Base-by-base conservation (phyloP, 2,329 filamentous ascomycete species). In the Alternaria hordeiaustralica region DNA sequence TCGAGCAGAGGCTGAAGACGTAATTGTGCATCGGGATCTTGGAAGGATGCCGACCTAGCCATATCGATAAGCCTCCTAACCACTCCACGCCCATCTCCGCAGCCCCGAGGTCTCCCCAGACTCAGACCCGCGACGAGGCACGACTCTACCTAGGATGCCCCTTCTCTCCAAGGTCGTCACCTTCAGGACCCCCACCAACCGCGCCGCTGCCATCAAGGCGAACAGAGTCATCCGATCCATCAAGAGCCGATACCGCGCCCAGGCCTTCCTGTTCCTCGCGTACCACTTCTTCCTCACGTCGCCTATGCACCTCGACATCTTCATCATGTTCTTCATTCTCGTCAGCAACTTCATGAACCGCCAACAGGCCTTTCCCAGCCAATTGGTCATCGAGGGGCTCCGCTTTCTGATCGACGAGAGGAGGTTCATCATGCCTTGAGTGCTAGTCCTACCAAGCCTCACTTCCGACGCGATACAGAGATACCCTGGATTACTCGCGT, bases 261-360 rank as follows among this genome's bases (percentile, higher is more conserved):
- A 78, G 55, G 74, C 75, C 33, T 78, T 74, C 55, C 55, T 78
- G 61, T 76, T 77, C 54, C 66, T 78, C 46, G 75, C 73, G 30
- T 75, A 77, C 53, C 74, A 78, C 68, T 76, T 77, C 71, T 77
- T 78, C 63, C 66, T 78, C 15, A 70, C 71, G 20, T 73, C 74
- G 8, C 71, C 71, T 6, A 60, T 74, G 62, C 71, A 76, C 41
- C 71, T 77, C 15, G 75, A 78, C 56, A 69, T 78, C 60, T 78
- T 78, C 25, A 70, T 78, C 41, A 67, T 78, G 55, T 70, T 78
- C 61, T 78, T 76, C 58, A 75, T 78, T 54, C 71, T 78, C n/a
- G 74, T 77, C 68, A 75, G 71, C 71, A 78, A 78, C 64, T 77
- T 75, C 33, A 77, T 78, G 74, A 78, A 78, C 55, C 73, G 73